Base-by-base conservation (phyloP, 768 basidiomycete species). In the Boletellus ananiceps region DNA sequence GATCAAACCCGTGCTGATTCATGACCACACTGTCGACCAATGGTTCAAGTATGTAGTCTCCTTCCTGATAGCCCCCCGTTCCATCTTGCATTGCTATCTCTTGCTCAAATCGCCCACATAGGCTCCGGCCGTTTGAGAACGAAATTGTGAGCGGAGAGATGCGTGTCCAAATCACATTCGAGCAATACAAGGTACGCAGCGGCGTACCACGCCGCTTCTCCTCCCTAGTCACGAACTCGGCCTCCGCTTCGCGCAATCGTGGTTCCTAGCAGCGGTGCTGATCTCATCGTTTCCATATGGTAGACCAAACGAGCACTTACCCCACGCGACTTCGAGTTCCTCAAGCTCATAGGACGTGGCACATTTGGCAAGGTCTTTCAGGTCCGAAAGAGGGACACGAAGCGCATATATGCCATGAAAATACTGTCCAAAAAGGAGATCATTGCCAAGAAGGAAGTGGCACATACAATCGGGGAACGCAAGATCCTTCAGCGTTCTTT, bases 401-500 rank as follows among this genome's bases (percentile, higher is more conserved):
- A 92, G 69, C 89, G 96, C 40, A 98, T 99, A 71, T 99, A 97
- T 74, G 96, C 96, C 44, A 98, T 99, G 95, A 99, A 99, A 65
- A 91, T 98, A 49, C 79, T 99, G 34, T 94, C 91, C 29, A 99
- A 99, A 74, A 94, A 92, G 76, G 96, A 99, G 71, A 98, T 99
- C 60, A 83, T 98, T 47, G 94, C 91, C 21, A 98, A 97, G 78
- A 98, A 98, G 71, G 96, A 99, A 69, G 93, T 99, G 39, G 95
- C 95, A 8, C 96, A 99, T 68, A 99, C 96, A 14, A 98, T 99
- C 49, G 96, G 96, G 58, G 96, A 99, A 71, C 86, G 96, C 69
- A 98, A 98, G 76, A 98, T 99, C 65, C 80, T 98, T 31, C 95
- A 98, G 63, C 81, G 88, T 25, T 93, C 90, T 14, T 69, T 94